A percentile compares a stretch with the other conserved stretches of the same genome.
Evolutionary conservation across 768 basidiomycete species (phyloP).

Genomic region (Boletus coccyginus): DNA sequence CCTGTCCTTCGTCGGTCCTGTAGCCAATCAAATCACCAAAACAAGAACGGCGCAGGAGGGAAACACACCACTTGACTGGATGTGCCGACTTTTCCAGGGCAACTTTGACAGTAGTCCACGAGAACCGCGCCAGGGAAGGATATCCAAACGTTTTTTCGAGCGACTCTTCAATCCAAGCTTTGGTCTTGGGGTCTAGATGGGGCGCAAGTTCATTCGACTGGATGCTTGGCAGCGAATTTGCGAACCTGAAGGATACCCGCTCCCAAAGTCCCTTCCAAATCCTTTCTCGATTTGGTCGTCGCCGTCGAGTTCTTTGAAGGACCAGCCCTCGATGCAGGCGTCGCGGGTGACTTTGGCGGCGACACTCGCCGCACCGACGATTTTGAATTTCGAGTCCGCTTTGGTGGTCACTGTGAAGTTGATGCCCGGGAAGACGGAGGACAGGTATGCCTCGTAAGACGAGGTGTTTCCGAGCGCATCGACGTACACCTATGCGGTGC

Average conservation of each 20-base stretch:
- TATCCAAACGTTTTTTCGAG: conserved; percentile 91
- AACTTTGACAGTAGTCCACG: conserved; percentile 92
- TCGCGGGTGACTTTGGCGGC: conserved; percentile 97
- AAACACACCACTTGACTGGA: conserved; percentile 70
- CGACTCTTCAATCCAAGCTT: conserved; percentile 75
- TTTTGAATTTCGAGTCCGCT: conserved; percentile 94
- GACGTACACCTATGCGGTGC: conserved; percentile 71
- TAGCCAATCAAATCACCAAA: not conserved
- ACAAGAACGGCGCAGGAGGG: not conserved
- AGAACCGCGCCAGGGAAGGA: conserved; percentile 87
- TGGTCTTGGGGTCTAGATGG: conserved; percentile 83
- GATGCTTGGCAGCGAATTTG: not conserved
- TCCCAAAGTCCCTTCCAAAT: conserved; percentile 53
- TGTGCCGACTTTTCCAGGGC: conserved; percentile 79
- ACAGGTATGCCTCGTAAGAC: conserved; percentile 82
- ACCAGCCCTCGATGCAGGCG: conserved; percentile 84
- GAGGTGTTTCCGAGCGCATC: conserved; percentile 90
- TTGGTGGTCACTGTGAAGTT: conserved; percentile 87
- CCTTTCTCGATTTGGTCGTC: conserved; percentile 10
- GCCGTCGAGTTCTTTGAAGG: conserved; percentile 60
- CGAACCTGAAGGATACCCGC: conserved; percentile 88
- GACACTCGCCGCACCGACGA: conserved; percentile 97
- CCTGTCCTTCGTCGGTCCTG: conserved; percentile 86
- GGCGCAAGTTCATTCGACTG: not conserved
- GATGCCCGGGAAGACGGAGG: conserved; percentile 77